phyloP scores from a whole-genome alignment of 495 filamentous ascomycete genomes.

The Immersiella caudata region DNA sequence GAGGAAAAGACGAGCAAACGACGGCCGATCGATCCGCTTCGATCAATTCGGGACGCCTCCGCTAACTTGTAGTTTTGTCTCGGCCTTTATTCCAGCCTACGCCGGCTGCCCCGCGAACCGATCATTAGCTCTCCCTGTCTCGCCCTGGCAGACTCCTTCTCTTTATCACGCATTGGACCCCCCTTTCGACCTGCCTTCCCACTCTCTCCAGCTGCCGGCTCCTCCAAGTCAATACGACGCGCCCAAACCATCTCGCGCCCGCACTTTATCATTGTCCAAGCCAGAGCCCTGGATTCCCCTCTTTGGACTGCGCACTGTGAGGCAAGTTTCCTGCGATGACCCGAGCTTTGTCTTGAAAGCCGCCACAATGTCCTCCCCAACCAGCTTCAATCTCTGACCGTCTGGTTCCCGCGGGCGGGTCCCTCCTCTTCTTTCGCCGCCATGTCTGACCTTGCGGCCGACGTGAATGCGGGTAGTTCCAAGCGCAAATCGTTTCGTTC shows the following conservation, averaged over 20 bases:
- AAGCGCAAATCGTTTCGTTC: neutral
- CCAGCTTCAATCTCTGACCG: neutral
- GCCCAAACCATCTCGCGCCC: neutral
- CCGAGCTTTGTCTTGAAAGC: constrained; percentile 16
- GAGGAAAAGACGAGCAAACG: neutral
- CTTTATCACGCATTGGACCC: constrained; percentile 26
- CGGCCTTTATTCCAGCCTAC: constrained; percentile 24
- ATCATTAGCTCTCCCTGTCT: constrained; percentile 19
- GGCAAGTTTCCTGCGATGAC: constrained; percentile 18
- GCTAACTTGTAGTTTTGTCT: constrained; percentile 18
- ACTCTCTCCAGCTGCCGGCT: neutral
- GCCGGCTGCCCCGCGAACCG: constrained; percentile 9
- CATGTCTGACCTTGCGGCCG: constrained; percentile 6
- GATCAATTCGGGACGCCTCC: constrained; percentile 7
- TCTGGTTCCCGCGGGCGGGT: neutral
- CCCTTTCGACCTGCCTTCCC: constrained; percentile 1
- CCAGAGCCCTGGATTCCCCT: constrained; percentile 7
- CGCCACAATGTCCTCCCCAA: neutral
- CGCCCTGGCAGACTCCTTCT: constrained; percentile 9
- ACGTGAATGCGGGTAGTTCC: neutral
- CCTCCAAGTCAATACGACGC: neutral
- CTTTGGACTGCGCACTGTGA: neutral
- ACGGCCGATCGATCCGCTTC: neutral
- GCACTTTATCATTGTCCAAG: neutral
- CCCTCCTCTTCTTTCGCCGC: neutral